A percentile compares a stretch with the other conserved stretches of the same genome.
Evolutionary conservation across 1,284 basidiomycete species (phyloP).

Genomic region (Ganoderma lucidum): DNA sequence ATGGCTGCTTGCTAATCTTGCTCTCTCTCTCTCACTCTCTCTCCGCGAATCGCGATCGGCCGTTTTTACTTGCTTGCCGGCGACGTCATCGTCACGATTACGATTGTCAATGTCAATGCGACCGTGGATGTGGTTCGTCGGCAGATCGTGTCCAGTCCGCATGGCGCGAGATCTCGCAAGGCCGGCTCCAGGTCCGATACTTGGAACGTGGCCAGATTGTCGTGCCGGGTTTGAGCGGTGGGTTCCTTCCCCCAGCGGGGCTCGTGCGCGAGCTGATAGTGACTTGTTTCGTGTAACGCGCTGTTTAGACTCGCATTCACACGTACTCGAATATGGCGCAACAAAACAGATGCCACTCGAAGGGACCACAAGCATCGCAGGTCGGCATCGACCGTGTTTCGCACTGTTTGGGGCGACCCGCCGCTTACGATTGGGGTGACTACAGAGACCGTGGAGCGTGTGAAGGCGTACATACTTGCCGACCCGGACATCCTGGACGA

Average conservation of each 20-base stretch:
- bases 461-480: conserved; percentile 70
- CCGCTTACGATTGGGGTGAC: background rate
- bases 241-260: conserved; percentile 6
- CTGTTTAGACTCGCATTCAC: conserved; percentile 78
- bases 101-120: too few species aligned
- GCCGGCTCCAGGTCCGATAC: conserved; percentile 50
- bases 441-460: conserved; percentile 68
- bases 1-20: background rate
- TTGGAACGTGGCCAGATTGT: conserved; percentile 63
- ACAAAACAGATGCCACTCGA: conserved; percentile 70
- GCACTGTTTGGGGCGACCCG: background rate
- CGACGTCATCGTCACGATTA: too few species aligned
- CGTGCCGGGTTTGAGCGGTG: conserved; percentile 75
- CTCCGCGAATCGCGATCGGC: background rate
- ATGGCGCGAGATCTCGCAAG: conserved; percentile 23
- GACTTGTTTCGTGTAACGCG: conserved; percentile 3
- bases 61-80: background rate
- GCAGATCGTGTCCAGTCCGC: conserved; percentile 25
- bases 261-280: background rate
- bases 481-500: conserved; percentile 63
- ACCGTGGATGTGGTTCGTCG: too few species aligned
- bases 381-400: conserved; percentile 40
- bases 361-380: conserved; percentile 66
- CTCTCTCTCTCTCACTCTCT: too few species aligned
- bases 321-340: conserved; percentile 81